These are phyloP conservation scores for Hyphodiscus hymeniophilus DNA, from an alignment of 495 filamentous ascomycete species.

Conservation along the genomic window DNA sequence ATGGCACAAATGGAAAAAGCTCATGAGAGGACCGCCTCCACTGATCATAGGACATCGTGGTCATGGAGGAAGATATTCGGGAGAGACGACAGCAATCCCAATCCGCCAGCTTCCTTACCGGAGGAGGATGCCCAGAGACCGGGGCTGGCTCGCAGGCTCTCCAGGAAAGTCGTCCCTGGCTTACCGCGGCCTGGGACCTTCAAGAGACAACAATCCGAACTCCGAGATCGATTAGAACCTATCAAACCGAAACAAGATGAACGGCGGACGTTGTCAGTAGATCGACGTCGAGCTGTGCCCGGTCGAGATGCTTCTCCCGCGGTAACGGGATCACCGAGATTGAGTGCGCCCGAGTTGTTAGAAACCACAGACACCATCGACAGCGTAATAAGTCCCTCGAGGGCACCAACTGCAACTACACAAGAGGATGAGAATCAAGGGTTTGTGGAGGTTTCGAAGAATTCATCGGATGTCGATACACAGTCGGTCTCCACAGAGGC, in stretches of 20 bases:
- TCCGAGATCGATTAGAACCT: slow-evolving; percentile 61
- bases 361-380: slow-evolving; percentile 14
- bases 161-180: slow-evolving; percentile 68
- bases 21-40: slow-evolving; percentile 15
- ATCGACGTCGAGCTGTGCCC: slow-evolving; percentile 29
- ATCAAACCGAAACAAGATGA: slow-evolving; percentile 50
- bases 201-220: slow-evolving; percentile 73
- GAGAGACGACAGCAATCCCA: slow-evolving; percentile 16
- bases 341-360: slow-evolving; percentile 19
- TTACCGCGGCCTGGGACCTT: slow-evolving; percentile 69
- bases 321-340: slow-evolving; percentile 2
- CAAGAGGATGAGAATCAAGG: slow-evolving; percentile 12
- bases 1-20: slow-evolving; percentile 22
- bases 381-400: slow-evolving; percentile 2
- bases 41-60: slow-evolving; percentile 17
- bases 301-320: slow-evolving; percentile 12
- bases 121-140: slow-evolving; percentile 22
- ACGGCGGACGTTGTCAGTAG: slow-evolving; percentile 66
- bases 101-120: not conserved
- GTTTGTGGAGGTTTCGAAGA: slow-evolving; percentile 15
- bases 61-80: slow-evolving; percentile 28
- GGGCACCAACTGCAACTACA: not conserved
- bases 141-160: slow-evolving; percentile 45
- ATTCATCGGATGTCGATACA: slow-evolving; percentile 12
- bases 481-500: slow-evolving; percentile 41